Percentiles rank a stretch among this genome's conserved stretches.
These are phyloP conservation scores for Monosporozyma yasuniensis DNA, from an alignment of 805 yeast genomes.

Conservation along the genomic window DNA sequence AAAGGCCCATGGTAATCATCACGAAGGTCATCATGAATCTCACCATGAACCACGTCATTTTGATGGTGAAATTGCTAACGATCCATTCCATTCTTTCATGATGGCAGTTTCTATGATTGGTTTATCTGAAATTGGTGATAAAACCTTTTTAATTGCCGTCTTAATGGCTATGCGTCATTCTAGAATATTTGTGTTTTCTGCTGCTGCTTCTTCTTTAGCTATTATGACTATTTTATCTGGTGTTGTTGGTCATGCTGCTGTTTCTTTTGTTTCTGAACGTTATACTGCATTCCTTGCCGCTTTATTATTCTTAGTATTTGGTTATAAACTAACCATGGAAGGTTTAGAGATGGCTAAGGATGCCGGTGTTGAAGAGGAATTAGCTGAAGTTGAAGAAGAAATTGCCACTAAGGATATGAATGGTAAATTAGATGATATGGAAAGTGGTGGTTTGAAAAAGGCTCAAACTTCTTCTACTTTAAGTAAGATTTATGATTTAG, in stretches of 20 bases:
- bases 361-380: slow-evolving; percentile 86
- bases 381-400: slow-evolving; percentile 96
- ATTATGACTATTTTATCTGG: slow-evolving; percentile 91
- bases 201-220: slow-evolving; percentile 77
- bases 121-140: slow-evolving; percentile 95
- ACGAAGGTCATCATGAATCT: too few relatives aligned
- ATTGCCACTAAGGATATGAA: slow-evolving; percentile 56
- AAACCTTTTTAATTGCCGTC: slow-evolving; percentile 93
- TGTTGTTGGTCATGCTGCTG: slow-evolving; percentile 83
- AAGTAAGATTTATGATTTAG: slow-evolving; percentile 43
- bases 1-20: background rate
- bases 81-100: slow-evolving; percentile 41
- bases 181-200: slow-evolving; percentile 72
- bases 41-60: too few relatives aligned
- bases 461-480: slow-evolving; percentile 4
- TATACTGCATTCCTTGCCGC: slow-evolving; percentile 79
- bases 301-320: slow-evolving; percentile 71
- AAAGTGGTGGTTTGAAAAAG: slow-evolving; percentile 37
- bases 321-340: slow-evolving; percentile 64
- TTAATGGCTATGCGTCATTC: slow-evolving; percentile 95
- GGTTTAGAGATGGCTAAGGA: slow-evolving; percentile 74
- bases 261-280: slow-evolving; percentile 69
- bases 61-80: background rate
- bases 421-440: slow-evolving; percentile 44
- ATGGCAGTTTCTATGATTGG: slow-evolving; percentile 86